Evolutionary conservation across 257 asterid species (phyloP).

Genomic region (Ballota nigra): DNA sequence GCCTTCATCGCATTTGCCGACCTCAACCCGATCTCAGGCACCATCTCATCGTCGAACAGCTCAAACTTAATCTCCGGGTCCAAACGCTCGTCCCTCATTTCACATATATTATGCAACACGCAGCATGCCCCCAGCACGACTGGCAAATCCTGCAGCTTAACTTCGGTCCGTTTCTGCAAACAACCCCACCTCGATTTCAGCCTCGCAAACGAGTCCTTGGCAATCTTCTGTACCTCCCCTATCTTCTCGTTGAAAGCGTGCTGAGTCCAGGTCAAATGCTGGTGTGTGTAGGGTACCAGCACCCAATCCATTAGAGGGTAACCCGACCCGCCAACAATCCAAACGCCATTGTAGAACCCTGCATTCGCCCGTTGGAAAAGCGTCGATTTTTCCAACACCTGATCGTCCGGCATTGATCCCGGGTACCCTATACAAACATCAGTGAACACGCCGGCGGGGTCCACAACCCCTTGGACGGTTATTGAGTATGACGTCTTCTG

Average conservation of each 20-base stretch:
- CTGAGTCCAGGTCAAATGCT: conserved; percentile 48
- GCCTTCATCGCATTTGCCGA: conserved; percentile 40
- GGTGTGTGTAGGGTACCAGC: conserved; percentile 45
- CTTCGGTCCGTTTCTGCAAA: conserved; percentile 42
- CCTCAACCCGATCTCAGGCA: conserved; percentile 40
- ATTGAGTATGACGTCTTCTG: conserved; percentile 41
- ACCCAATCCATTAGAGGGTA: conserved; percentile 49
- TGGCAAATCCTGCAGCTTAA: conserved; percentile 46
- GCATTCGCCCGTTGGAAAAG: conserved; percentile 45
- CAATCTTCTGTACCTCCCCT: conserved; percentile 30
- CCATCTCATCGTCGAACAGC: conserved; percentile 40
- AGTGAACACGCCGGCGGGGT: conserved; percentile 35
- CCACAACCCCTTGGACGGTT: conserved; percentile 43
- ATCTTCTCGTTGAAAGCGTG: conserved; percentile 47
- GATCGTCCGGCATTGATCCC: conserved; percentile 52
- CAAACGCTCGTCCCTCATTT: conserved; percentile 32
- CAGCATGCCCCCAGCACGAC: conserved; percentile 52
- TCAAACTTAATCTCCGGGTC: conserved; percentile 20
- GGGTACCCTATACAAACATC: conserved; percentile 51
- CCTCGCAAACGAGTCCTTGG: conserved; percentile 33
- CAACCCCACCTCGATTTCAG: conserved; percentile 46
- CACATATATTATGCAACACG: conserved; percentile 47
- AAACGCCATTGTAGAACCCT: conserved; percentile 35
- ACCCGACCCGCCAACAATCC: conserved; percentile 43
- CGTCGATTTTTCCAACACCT: conserved; percentile 44